Conservation (phyloP, 225 moss, liverwort and hornwort species). For the Pleurozium schreberi region DNA sequence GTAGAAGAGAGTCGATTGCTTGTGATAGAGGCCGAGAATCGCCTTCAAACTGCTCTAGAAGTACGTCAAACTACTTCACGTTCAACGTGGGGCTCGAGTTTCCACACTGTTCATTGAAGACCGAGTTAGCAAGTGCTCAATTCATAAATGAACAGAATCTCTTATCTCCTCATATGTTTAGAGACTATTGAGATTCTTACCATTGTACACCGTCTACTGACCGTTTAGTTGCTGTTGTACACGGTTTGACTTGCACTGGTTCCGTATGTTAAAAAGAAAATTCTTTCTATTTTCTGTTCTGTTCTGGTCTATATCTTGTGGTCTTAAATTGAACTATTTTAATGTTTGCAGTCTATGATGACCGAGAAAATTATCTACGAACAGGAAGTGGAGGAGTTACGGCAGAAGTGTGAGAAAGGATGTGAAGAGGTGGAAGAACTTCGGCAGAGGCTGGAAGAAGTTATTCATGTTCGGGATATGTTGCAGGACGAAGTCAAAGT, state of each 20-base stretch:
- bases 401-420: constrained; percentile 30
- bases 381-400: constrained; percentile 47
- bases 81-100: background rate
- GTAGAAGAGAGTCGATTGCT: constrained; percentile 60
- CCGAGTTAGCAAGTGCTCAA: background rate
- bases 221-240: background rate
- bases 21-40: constrained; percentile 64
- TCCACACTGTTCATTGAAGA: background rate
- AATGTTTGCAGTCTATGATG: constrained; percentile 32
- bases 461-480: constrained; percentile 49
- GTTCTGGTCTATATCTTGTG: background rate
- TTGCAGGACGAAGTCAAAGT: constrained; percentile 55
- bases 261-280: background rate
- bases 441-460: constrained; percentile 61
- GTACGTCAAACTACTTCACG: constrained; percentile 9
- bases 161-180: background rate
- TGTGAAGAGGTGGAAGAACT: constrained; percentile 45
- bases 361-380: constrained; percentile 41
- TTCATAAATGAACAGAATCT: background rate
- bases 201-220: background rate
- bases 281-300: background rate
- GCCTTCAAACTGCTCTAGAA: constrained; percentile 47
- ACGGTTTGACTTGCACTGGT: background rate
- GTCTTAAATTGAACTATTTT: background rate
- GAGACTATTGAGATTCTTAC: background rate